Base-by-base conservation (phyloP, 345 rosid genomes). In the Durio zibethinus region DNA sequence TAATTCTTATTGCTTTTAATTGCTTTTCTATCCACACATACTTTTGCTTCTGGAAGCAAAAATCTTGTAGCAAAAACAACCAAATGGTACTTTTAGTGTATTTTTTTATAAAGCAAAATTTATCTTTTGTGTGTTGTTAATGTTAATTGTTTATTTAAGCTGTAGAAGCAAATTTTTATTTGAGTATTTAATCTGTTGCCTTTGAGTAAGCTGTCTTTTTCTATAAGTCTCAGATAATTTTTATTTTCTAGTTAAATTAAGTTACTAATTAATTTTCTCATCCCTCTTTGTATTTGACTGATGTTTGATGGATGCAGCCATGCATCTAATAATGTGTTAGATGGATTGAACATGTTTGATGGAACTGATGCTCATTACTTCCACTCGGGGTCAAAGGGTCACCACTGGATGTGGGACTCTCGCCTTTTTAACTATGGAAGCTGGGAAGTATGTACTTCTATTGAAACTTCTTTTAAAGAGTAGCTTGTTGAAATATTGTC, bases 371-470 rank as follows among this genome's bases (percentile, higher is more conserved):
- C 87, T 82, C 98, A 93, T 43, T 93, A 95, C 80, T 93, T 93
- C 84, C 94, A 95, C 87, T 85, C 94, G 63, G 99, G 99, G 52
- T 74, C 92, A 1, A 88, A 87, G 18, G 99, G 99, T 77, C 84
- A 90, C 78, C 99, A 95, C 38, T 93, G 97, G 99, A 90, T 95
- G 93, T 95, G 98, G 99, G 99, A 95, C 84, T 95, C 98, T 82
- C 97, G 97, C 75, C 98, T 93, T 86, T 95, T 95, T 84, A 95
- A 95, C 72, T 92, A 93, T 62, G 99, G 98, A 81, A 95, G 89
- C 85, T 93, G 99, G 99, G 98, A 95, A 84, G 99, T 93, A 86
- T 69, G 95, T 77, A 69, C 60, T 83, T 76, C 47, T 62, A 10
- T 10, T 14, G 47, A 25, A 65, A 73, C 72, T 23, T 45, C 3